Evolutionary conservation across 306 rosid species (phyloP), one percentile per base, ranked within the genome.

Genomic region (Betula pendula): DNA sequence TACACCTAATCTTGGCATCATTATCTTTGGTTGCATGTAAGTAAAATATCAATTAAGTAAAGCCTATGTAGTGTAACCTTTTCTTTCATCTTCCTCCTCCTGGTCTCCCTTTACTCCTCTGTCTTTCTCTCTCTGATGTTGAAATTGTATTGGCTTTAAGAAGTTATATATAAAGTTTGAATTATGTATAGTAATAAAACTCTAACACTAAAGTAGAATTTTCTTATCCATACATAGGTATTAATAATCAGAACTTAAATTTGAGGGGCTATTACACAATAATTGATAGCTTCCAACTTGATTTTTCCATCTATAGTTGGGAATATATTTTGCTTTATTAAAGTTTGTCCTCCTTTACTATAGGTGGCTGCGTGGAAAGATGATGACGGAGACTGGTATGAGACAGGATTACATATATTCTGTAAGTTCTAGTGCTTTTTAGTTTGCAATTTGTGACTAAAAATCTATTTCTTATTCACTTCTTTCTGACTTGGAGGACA

Each of bases 331-430:
- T 74, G 16, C 24, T 74, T 27, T 78, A 68, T 79, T 68, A 66
- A 55, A 51, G 74, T 48, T 50, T 75, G 42, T 43, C 72, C 38
- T 14, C 77, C 48, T 76, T 77, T 81, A 80, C 74, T 78, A 16
- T 81, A 94, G 98, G 85, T 95, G 80, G 98, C 97, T 72, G 98
- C 98, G 10, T 95, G 98, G 98, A 88, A 95, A 90, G 98, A 95
- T 84, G 74, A 90, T 12, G 97, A 92, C 79, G 98, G 98, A 79
- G 98, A 95, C 73, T 92, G 97, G 97, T 95, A 90, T 20, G 98
- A 95, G 85, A 95, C 98, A 20, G 98, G 98, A 77, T 88, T 95
- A 43, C 98, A 95, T 80, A 95, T 95, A 81, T 95, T 95, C 82
- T 95, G 98, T 95, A 86, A 89, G 97, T 85, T 83, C 42, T 65